Evolutionary conservation across 2,329 filamentous ascomycete genomes (phyloP).

Genomic region (Colletotrichum echinochloae): DNA sequence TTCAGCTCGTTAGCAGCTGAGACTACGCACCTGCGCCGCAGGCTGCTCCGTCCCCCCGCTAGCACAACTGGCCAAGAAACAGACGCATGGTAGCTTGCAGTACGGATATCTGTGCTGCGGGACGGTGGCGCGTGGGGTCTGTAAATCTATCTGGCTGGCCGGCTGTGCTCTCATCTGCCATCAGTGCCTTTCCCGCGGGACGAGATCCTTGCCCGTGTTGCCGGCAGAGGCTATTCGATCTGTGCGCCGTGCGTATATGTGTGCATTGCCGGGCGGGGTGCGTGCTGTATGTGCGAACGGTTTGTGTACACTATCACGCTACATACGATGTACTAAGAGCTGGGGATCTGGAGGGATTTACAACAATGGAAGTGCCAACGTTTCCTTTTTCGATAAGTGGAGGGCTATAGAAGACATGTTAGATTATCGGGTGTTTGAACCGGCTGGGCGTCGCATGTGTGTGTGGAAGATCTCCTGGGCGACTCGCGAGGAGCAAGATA

Average conservation of each 20-base stretch:
- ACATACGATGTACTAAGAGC: too few relatives aligned
- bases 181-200: constrained; percentile 24
- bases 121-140: constrained; percentile 19
- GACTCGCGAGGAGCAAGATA: constrained; percentile 13
- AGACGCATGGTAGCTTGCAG: constrained; percentile 30
- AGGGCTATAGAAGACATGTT: constrained; percentile 7
- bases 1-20: constrained; percentile 13
- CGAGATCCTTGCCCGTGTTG: constrained; percentile 30
- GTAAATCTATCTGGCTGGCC: constrained; percentile 14
- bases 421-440: constrained; percentile 10
- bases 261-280: constrained; percentile 6
- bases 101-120: constrained; percentile 29
- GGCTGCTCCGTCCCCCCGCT: constrained; percentile 26
- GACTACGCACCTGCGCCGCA: constrained; percentile 17
- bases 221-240: not conserved
- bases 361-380: constrained; percentile 18
- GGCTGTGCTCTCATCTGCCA: constrained; percentile 21
- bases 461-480: not conserved
- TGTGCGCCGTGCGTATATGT: constrained; percentile 4
- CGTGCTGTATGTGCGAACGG: constrained; percentile 1
- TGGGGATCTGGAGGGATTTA: constrained; percentile 8
- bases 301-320: too few relatives aligned
- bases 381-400: constrained; percentile 18
- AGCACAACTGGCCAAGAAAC: constrained; percentile 2
- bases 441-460: constrained; percentile 17